These are phyloP conservation scores for Cupressus sempervirens DNA, from an alignment of 75 land plant genomes.

Conservation along the genomic window DNA sequence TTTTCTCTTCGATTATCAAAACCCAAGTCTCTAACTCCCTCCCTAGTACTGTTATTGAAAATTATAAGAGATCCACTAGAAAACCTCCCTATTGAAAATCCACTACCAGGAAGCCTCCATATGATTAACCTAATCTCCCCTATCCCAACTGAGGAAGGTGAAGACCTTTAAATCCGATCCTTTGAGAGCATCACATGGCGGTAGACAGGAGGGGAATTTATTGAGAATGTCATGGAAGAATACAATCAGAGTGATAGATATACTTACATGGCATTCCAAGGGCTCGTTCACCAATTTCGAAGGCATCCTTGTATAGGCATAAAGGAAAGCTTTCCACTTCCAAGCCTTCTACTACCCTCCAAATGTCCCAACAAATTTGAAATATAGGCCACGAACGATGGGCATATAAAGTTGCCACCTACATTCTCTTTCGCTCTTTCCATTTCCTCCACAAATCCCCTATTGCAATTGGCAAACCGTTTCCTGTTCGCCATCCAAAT, in stretches of 20 bases:
- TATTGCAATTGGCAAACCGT: slow-evolving; percentile 46
- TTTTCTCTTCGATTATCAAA: slow-evolving; percentile 2
- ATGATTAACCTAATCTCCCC: slow-evolving; percentile 49
- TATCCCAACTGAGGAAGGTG: no score
- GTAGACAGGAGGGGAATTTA: slow-evolving; percentile 91
- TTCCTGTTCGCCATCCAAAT: slow-evolving; percentile 18
- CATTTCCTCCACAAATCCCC: slow-evolving; percentile 53
- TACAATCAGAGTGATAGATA: slow-evolving; percentile 30
- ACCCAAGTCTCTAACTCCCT: slow-evolving; percentile 12
- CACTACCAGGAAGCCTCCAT: slow-evolving; percentile 71
- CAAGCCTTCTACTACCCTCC: slow-evolving; percentile 20
- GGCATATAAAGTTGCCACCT: slow-evolving; percentile 11
- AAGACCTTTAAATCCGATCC: background rate
- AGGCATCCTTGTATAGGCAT: slow-evolving; percentile 58
- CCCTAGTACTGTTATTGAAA: background rate
- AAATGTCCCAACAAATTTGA: background rate
- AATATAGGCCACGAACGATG: slow-evolving; percentile 27
- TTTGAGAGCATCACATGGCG: slow-evolving; percentile 78
- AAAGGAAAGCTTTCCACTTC: slow-evolving; percentile 40
- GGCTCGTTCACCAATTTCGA: slow-evolving; percentile 24
- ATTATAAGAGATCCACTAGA: slow-evolving; percentile 21
- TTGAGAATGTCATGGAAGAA: slow-evolving; percentile 77
- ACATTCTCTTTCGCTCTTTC: no score
- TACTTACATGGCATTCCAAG: slow-evolving; percentile 57
- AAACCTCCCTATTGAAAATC: slow-evolving; percentile 66